phyloP scores from a whole-genome alignment of 129 eudicot genomes.

The Artemisia annua region DNA sequence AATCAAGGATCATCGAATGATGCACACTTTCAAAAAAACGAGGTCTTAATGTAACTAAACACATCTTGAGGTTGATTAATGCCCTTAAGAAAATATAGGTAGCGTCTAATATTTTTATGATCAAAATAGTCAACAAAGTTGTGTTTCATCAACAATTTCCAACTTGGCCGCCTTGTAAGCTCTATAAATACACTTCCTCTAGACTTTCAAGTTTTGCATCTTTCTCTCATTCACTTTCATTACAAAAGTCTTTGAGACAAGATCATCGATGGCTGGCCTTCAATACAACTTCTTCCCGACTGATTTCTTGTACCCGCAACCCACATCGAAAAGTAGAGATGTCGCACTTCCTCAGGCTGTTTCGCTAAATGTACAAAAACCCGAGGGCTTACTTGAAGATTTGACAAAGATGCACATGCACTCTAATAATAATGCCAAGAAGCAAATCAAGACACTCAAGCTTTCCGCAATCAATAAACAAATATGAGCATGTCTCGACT shows the following conservation, averaged over 20 bases:
- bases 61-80: no score
- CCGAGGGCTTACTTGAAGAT: constrained; percentile 21
- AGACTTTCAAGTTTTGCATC: constrained; percentile 17
- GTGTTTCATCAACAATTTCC: constrained; percentile 9
- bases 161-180: neutral
- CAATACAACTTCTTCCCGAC: constrained; percentile 47
- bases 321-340: constrained; percentile 18
- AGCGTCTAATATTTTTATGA: constrained; percentile 4
- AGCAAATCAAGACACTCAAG: constrained; percentile 30
- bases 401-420: constrained; percentile 17
- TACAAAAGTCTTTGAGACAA: neutral
- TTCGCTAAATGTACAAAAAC: constrained; percentile 16
- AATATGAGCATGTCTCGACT: constrained; percentile 18
- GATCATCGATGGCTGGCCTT: constrained; percentile 39
- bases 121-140: constrained; percentile 19
- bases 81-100: no score
- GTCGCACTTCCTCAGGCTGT: constrained; percentile 14
- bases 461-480: constrained; percentile 10
- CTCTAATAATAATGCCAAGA: constrained; percentile 10
- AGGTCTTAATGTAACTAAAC: no score
- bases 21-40: no score
- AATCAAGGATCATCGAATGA: no score
- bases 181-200: constrained; percentile 31
- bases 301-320: constrained; percentile 38
- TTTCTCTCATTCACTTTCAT: constrained; percentile 12